Evolutionary conservation across 2,329 filamentous ascomycete species (phyloP).

Genomic region (Lachnellula arida): DNA sequence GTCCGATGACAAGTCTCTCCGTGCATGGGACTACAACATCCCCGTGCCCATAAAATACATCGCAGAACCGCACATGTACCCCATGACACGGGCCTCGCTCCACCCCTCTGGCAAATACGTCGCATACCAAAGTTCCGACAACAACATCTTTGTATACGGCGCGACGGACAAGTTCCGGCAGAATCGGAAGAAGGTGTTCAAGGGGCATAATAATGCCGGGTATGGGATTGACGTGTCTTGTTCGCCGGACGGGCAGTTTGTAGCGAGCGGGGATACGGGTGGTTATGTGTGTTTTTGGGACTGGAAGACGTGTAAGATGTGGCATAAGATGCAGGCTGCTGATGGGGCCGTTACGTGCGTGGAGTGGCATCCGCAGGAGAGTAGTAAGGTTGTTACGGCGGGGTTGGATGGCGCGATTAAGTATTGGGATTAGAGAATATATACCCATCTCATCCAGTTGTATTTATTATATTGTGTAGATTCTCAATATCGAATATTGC

Average conservation of each 20-base stretch:
- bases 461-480: not conserved
- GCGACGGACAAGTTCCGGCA: conserved; percentile 94
- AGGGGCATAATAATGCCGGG: conserved; percentile 92
- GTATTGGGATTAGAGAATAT: conserved; percentile 73
- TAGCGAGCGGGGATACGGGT: conserved; percentile 79
- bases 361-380: conserved; percentile 97
- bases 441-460: too few species aligned
- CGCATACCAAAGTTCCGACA: conserved; percentile 88
- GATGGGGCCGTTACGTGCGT: conserved; percentile 80
- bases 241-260: conserved; percentile 86
- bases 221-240: conserved; percentile 87
- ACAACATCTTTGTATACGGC: conserved; percentile 94
- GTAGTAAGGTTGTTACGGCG: conserved; percentile 86
- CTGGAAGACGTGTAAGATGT: conserved; percentile 99
- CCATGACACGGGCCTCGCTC: conserved; percentile 77
- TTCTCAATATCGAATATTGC: not conserved
- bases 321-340: conserved; percentile 86
- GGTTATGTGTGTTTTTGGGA: conserved; percentile 97
- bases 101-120: conserved; percentile 94
- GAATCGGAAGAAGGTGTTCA: conserved; percentile 94
- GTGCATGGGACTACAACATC: conserved; percentile 98
- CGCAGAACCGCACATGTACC: conserved; percentile 96
- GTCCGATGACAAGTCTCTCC: conserved; percentile 91
- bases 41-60: conserved; percentile 98
- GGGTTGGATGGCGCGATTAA: conserved; percentile 84